Percentiles rank a stretch among this genome's conserved stretches.
Evolutionary conservation across 805 yeast genomes (phyloP).

Genomic region (Naumovozyma baii): DNA sequence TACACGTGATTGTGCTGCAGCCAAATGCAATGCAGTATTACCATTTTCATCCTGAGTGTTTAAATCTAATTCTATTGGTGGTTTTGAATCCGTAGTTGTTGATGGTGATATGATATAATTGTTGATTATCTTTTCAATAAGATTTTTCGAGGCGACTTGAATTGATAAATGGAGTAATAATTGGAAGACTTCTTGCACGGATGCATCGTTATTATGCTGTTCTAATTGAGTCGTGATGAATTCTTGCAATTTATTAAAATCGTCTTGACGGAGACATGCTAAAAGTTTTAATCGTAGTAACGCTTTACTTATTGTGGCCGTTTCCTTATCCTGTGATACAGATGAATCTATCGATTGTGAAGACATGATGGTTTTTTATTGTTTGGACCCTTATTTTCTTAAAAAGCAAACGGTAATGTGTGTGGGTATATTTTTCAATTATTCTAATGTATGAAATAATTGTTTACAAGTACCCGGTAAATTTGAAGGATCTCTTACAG

Average conservation of each 20-base stretch:
- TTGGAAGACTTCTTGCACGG: constrained; percentile 35
- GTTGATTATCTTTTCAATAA: constrained; percentile 40
- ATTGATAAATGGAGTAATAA: constrained; percentile 69
- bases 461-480: too few relatives aligned
- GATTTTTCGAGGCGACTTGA: constrained; percentile 67
- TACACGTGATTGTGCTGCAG: constrained; percentile 61
- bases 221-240: constrained; percentile 9
- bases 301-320: constrained; percentile 29
- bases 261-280: constrained; percentile 43
- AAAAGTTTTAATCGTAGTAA: constrained; percentile 51
- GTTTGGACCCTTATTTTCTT: too few relatives aligned
- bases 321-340: too few relatives aligned
- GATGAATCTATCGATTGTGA: too few relatives aligned
- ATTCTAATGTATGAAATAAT: too few relatives aligned
- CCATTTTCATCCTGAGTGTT: constrained; percentile 74
- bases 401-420: too few relatives aligned
- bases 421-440: too few relatives aligned
- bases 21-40: constrained; percentile 86
- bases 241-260: constrained; percentile 14
- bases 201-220: constrained; percentile 20
- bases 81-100: constrained; percentile 1
- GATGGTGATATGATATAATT: constrained; percentile 17
- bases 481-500: too few relatives aligned
- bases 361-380: too few relatives aligned
- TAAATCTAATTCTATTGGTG: constrained; percentile 39